Base-by-base conservation (phyloP, 148 eudicot genomes). In the Cornus kousa region DNA sequence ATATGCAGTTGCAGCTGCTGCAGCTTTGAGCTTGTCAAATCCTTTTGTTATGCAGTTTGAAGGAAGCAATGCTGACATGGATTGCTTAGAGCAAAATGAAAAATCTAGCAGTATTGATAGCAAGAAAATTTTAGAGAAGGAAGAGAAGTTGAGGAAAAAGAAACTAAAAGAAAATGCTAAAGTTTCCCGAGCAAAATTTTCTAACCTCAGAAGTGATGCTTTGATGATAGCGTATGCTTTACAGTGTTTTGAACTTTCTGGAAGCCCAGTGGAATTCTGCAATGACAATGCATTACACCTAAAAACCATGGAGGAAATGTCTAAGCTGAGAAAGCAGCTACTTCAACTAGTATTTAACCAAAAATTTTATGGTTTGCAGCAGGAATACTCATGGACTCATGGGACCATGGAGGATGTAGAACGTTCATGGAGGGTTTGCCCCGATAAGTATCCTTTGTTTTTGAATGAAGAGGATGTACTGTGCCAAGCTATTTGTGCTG, bases 301-400 rank as follows among this genome's bases (percentile, higher is more conserved):
- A 7, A 93, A 92, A 83, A 92, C 92, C 53, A 92, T 96, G 99
- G 88, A 84, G 79, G 99, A 96, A 81, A 93, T 96, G 93, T 91
- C 93, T 46, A 89, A 87, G 81, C 86, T 96, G 80, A 90, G 98
- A 79, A 92, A 86, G 80, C 92, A 92, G 88, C 87, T 96, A 46
- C 91, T 96, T 73, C 88, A 87, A 2, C 82, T 91, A 77, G 87
- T 96, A 31, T 89, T 93, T 53, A 83, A 78, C 70, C 90, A 87
- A 76, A 83, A 80, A 48, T 53, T 22, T 74, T 10, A 50, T 65
- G 90, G 82, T 73, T 46, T 32, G 9, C 71, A 85, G 23, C 87
- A 89, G 48, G 91, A 86, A 22, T 87, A 89, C 73, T 81, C 86
- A 37, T 96, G 97, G 95, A 80, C 80, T 20, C 80, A 77, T 70